Base-by-base conservation (phyloP, 768 basidiomycete species). In the Psilocybe sp. region DNA sequence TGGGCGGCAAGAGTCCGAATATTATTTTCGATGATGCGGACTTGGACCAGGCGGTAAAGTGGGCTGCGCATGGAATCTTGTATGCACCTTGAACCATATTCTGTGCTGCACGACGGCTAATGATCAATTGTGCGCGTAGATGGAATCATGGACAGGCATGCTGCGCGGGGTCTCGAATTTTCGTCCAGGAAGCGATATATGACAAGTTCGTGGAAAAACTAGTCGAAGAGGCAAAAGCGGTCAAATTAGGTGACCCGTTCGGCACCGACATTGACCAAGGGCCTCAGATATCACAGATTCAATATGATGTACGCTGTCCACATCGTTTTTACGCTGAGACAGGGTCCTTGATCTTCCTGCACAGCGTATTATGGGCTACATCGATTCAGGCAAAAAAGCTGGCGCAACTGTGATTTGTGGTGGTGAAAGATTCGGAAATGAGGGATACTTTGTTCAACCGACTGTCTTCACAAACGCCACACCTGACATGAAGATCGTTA, bases 151-250 rank as follows among this genome's bases (percentile, higher is more conserved):
- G 69, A 61, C 89, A 92, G 66, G 72, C 76, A 15, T 93, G 90
- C 69, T 81, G 80, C 54, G 89, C 89, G 11, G 87, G 89, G 9
- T 87, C 89, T 15, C 80, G 92, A 51, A 83, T 92, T 59, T 90
- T 78, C 59, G 88, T 93, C 4, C 89, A 92, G 60, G 82, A 78
- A 54, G 69, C 71, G 3, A 80, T 92, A 57, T 92, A 92, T 67
- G 89, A 92, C 64, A 67, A 80, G 54, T 92, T 92, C 73, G 60
- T 91, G 46, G 61, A 66, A 44, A 66, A 54, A 39, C 83, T 91
- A 65, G 71, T 73, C 1, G 73, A 64, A 42, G 74, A 78, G 64
- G 73, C 84, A 43, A 66, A 71, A 60, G 69, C 72, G 58, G 67
- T 84, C 50, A 66, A 81, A 55, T 77, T 80, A 59, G 88, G 86